These are phyloP conservation scores for Neonectria neomacrospora DNA, from an alignment of 2,329 filamentous ascomycete genomes.

Conservation along the genomic window DNA sequence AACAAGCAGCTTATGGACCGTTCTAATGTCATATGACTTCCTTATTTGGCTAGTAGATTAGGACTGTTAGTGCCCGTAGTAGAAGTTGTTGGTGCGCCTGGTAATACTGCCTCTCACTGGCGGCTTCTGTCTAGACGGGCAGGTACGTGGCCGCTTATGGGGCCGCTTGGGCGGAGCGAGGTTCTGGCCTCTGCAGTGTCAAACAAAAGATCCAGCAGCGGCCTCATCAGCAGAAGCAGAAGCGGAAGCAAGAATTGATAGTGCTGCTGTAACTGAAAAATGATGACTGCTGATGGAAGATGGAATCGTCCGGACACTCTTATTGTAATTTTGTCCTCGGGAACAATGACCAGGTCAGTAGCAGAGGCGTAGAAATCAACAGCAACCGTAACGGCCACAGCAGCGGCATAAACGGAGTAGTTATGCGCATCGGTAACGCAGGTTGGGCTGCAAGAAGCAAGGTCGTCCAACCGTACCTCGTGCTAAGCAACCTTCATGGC, in stretches of 20 bases:
- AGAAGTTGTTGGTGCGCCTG: no score
- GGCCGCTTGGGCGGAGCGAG: slow-evolving; percentile 15
- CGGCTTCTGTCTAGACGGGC: background rate
- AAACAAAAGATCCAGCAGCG: slow-evolving; percentile 16
- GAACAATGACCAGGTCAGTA: background rate
- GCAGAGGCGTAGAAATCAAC: slow-evolving; percentile 7
- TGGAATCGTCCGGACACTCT: background rate
- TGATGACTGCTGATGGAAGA: background rate
- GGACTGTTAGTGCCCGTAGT: no score
- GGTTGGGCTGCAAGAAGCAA: slow-evolving; percentile 38
- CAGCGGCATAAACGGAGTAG: slow-evolving; percentile 25
- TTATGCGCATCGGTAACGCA: slow-evolving; percentile 38
- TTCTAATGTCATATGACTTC: no score
- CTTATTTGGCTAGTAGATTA: no score
- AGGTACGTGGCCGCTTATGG: slow-evolving; percentile 18
- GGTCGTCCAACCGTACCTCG: slow-evolving; percentile 29
- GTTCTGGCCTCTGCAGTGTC: slow-evolving; percentile 7
- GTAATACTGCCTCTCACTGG: no score
- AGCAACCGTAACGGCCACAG: slow-evolving; percentile 18
- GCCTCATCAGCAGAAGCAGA: background rate
- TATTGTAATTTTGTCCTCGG: slow-evolving; percentile 2
- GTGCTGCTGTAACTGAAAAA: background rate
- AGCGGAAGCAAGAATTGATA: background rate
- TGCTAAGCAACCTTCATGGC: slow-evolving; percentile 29
- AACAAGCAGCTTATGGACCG: no score